Evolutionary conservation across 495 filamentous ascomycete species (phyloP).

Genomic region (Hypoxylon lienhwacheense): DNA sequence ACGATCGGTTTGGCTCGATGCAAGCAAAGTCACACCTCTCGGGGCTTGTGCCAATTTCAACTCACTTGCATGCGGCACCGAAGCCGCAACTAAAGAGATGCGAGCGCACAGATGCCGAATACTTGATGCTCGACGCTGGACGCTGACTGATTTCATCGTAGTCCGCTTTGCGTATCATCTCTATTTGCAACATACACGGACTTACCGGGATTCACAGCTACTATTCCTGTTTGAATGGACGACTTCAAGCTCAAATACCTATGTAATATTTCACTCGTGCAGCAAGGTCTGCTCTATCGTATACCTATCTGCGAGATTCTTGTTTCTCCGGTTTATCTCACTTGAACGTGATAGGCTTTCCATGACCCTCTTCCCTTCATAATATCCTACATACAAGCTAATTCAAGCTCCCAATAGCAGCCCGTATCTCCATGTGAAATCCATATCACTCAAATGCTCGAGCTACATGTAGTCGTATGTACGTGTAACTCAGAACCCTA

Average conservation of each 20-base stretch:
- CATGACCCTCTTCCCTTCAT: too few relatives aligned
- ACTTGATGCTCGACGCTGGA: too few relatives aligned
- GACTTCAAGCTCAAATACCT: too few relatives aligned
- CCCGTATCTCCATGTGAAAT: neutral
- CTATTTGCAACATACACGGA: slow-evolving; percentile 1
- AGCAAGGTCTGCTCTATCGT: too few relatives aligned
- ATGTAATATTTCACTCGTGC: neutral
- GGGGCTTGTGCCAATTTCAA: slow-evolving; percentile 33
- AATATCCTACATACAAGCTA: too few relatives aligned
- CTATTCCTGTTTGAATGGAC: slow-evolving; percentile 8
- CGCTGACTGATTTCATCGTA: slow-evolving; percentile 15
- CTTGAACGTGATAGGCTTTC: too few relatives aligned
- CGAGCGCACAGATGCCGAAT: too few relatives aligned
- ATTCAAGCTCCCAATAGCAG: too few relatives aligned
- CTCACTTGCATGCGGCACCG: slow-evolving; percentile 17
- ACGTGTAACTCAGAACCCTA: neutral
- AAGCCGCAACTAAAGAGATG: slow-evolving; percentile 1
- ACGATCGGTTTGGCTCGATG: slow-evolving; percentile 23
- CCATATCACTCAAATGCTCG: neutral
- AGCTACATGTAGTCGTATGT: too few relatives aligned
- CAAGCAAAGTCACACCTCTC: slow-evolving; percentile 33
- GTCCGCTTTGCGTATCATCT: slow-evolving; percentile 18
- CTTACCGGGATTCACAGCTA: slow-evolving; percentile 6
- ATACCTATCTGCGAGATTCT: too few relatives aligned
- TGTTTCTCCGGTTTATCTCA: too few relatives aligned